These are phyloP conservation scores for Phytomonas francai DNA, from an alignment of 208 protist species.

Conservation along the genomic window DNA sequence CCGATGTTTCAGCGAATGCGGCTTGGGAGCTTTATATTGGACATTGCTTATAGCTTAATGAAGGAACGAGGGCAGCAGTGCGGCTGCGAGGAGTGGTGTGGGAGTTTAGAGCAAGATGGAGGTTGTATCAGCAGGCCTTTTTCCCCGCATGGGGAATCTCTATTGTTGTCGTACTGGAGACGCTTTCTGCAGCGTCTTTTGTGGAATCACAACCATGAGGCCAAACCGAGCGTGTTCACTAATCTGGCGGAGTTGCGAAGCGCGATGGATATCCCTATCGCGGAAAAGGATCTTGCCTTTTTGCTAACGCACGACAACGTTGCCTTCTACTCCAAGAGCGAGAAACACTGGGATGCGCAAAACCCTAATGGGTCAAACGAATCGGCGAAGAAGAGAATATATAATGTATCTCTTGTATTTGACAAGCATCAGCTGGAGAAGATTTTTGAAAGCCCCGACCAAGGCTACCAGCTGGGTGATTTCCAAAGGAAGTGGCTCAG, in stretches of 20 bases:
- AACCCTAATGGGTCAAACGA: neutral
- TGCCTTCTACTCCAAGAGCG: constrained; percentile 20
- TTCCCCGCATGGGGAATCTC: constrained; percentile 49
- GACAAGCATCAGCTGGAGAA: constrained; percentile 2
- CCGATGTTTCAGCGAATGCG: constrained; percentile 55
- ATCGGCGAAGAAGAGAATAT: neutral
- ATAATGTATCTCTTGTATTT: constrained; percentile 12
- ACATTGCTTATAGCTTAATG: constrained; percentile 52
- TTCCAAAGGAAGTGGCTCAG: constrained; percentile 12
- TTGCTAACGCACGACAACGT: constrained; percentile 19
- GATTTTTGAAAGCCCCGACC: neutral
- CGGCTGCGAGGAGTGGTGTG: constrained; percentile 38
- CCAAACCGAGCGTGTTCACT: constrained; percentile 5
- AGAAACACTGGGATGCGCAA: neutral
- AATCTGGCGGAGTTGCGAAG: constrained; percentile 17
- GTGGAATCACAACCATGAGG: constrained; percentile 10
- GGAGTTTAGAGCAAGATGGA: constrained; percentile 14
- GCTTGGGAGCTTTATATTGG: constrained; percentile 45
- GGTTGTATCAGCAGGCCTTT: constrained; percentile 58
- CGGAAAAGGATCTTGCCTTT: constrained; percentile 30
- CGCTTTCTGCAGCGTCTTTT: constrained; percentile 17
- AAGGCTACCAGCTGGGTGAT: constrained; percentile 1
- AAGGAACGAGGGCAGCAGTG: constrained; percentile 40
- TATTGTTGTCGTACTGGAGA: constrained; percentile 65
- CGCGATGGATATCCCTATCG: constrained; percentile 24